Percentiles rank a stretch among this genome's conserved stretches.
Conservation (phyloP, 2,329 filamentous ascomycete genomes). For the Raffaelea ambrosiae region DNA sequence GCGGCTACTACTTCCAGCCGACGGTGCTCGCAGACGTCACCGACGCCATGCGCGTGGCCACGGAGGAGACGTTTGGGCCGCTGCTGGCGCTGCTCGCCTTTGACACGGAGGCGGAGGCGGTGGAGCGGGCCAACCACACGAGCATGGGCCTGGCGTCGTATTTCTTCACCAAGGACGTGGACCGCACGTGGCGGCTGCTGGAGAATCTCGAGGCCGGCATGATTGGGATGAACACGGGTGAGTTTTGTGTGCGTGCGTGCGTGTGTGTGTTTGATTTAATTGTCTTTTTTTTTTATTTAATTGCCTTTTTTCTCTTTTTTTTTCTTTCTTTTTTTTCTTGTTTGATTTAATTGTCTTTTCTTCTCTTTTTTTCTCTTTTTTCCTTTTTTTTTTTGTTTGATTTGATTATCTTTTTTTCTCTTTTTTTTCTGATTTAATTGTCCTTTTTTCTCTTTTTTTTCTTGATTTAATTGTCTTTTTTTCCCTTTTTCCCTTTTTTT, state of each 20-base stretch:
- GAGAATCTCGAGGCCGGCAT: slow-evolving; percentile 50
- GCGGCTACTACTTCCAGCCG: slow-evolving; percentile 60
- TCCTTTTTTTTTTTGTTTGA: too few species aligned
- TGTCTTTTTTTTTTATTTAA: too few species aligned
- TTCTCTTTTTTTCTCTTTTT: too few species aligned
- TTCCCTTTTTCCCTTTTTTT: too few species aligned
- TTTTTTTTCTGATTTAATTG: too few species aligned
- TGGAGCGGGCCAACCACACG: slow-evolving; percentile 45
- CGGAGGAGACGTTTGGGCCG: slow-evolving; percentile 51
- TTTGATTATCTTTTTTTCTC: too few species aligned
- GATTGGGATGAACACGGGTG: slow-evolving; percentile 24
- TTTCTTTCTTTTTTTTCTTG: too few species aligned
- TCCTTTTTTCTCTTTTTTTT: too few species aligned
- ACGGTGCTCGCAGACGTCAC: slow-evolving; percentile 43
- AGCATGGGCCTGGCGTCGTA: slow-evolving; percentile 47
- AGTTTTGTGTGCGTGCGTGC: slow-evolving; percentile 14
- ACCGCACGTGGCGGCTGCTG: slow-evolving; percentile 47
- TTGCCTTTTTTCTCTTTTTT: too few species aligned
- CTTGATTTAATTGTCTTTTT: too few species aligned
- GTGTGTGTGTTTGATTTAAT: too few species aligned
- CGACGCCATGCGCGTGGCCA: slow-evolving; percentile 35
- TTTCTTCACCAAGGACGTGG: slow-evolving; percentile 31
- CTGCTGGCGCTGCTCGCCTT: slow-evolving; percentile 47
- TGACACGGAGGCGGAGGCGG: slow-evolving; percentile 47
- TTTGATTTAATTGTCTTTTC: too few species aligned